Evolutionary conservation across 306 rosid genomes (phyloP), one percentile per base, ranked within the genome.

Genomic region (Rosa persica): DNA sequence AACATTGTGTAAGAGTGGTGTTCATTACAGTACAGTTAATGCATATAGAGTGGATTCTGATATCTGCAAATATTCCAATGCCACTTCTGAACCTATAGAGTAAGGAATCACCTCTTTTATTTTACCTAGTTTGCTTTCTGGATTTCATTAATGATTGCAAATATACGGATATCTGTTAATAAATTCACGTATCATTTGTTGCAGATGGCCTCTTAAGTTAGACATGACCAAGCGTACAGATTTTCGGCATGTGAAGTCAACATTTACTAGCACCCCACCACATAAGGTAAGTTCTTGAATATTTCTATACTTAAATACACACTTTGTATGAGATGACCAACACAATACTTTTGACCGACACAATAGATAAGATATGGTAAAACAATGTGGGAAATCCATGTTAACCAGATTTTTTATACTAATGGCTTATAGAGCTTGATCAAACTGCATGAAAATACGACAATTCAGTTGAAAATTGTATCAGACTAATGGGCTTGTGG

Each of bases 191-290:
- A 47, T 80, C 25, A 66, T 82, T 82, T 92, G 88, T 77, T 82
- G 79, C 83, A 95, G 98, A 82, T 95, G 98, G 98, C 98, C 98
- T 15, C 61, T 90, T 73, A 95, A 92, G 81, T 86, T 95, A 83
- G 98, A 95, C 87, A 95, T 92, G 97, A 92, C 91, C 70, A 95
- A 92, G 86, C 98, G 98, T 49, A 92, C 98, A 67, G 98, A 92
- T 85, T 82, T 88, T 83, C 87, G 80, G 76, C 98, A 92, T 74
- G 95, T 95, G 78, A 89, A 87, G 85, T 86, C 96, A 61, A 89
- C 98, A 78, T 95, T 95, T 86, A 81, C 88, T 48, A 77, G 88
- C 79, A 87, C 89, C 67, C 97, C 98, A 67, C 87, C 88, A 44
- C 90, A 88, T 81, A 91, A 88, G 88, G 98, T 93, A 78, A 87